phyloP scores from a whole-genome alignment of 1,284 basidiomycete species.

The Cystobasidiaceae sp. region DNA sequence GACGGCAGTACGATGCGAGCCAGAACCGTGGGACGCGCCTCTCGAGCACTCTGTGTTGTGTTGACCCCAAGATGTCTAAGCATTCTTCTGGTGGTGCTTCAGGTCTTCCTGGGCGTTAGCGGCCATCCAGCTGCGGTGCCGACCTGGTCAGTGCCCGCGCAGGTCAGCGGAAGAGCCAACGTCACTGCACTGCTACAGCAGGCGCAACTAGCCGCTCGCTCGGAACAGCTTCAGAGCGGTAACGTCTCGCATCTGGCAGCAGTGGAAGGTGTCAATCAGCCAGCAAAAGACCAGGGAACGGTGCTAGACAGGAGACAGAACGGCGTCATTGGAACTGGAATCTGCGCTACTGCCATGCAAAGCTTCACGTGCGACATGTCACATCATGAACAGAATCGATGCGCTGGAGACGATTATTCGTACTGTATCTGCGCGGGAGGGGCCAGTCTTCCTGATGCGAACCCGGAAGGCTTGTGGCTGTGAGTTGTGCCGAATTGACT shows the following conservation, averaged over 20 bases:
- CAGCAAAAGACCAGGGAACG: background rate
- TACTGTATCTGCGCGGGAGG: slow-evolving; percentile 29
- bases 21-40: too few species aligned
- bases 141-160: background rate
- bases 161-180: background rate
- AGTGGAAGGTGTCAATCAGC: too few species aligned
- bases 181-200: slow-evolving; percentile 13
- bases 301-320: background rate
- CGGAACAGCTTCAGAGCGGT: too few species aligned
- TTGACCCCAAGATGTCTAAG: too few species aligned
- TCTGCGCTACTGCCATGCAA: slow-evolving; percentile 17
- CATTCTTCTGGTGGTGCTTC: too few species aligned
- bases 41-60: too few species aligned
- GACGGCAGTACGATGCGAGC: too few species aligned
- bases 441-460: slow-evolving; percentile 6
- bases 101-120: background rate
- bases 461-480: slow-evolving; percentile 21
- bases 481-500: background rate
- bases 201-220: background rate
- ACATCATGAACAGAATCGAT: slow-evolving; percentile 23
- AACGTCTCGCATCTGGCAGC: too few species aligned
- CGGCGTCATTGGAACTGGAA: slow-evolving; percentile 22
- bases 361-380: slow-evolving; percentile 21
- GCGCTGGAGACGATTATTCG: slow-evolving; percentile 22
- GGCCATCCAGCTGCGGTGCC: background rate